Percentiles rank a stretch among this genome's conserved stretches.
These are phyloP conservation scores for Miscanthus lutarioriparius DNA, from an alignment of 176 grass and related monocot species.

Conservation along the genomic window DNA sequence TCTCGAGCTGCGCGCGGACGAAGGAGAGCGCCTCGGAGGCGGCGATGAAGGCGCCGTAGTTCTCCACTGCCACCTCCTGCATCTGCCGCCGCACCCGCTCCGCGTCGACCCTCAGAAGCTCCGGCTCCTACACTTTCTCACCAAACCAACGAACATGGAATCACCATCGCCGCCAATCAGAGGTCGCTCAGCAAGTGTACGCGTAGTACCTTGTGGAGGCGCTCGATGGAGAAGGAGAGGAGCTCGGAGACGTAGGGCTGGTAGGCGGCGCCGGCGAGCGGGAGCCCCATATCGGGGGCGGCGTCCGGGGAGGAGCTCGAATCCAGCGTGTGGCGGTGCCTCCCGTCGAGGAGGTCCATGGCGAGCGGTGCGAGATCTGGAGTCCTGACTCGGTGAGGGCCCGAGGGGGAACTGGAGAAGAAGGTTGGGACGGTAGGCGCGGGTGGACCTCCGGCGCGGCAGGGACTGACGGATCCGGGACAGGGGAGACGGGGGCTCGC, in stretches of 20 bases:
- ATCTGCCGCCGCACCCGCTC: constrained; percentile 97
- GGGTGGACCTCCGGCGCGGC: too few relatives aligned
- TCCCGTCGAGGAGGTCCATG: constrained; percentile 53
- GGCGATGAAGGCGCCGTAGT: constrained; percentile 92
- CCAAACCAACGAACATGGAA: constrained; percentile 2
- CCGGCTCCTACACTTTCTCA: constrained; percentile 70
- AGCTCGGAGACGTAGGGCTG: constrained; percentile 99
- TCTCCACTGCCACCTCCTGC: constrained; percentile 99
- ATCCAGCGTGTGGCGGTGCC: constrained; percentile 17
- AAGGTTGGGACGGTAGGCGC: too few relatives aligned
- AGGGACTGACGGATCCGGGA: too few relatives aligned
- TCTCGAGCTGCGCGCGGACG: constrained; percentile 81
- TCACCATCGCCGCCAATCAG: not conserved
- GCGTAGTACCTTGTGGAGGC: constrained; percentile 78
- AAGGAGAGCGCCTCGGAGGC: constrained; percentile 93
- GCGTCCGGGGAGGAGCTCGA: not conserved
- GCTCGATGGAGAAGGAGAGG: constrained; percentile 99
- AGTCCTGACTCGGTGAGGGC: constrained; percentile 33
- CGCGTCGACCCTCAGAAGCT: constrained; percentile 94
- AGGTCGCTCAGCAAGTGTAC: not conserved
- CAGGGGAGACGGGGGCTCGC: too few relatives aligned
- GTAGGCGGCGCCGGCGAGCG: constrained; percentile 56
- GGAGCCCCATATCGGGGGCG: constrained; percentile 42
- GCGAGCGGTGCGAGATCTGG: constrained; percentile 62
- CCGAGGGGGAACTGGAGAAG: constrained; percentile 10